Base-by-base conservation (phyloP, 2,329 filamentous ascomycete genomes). In the Fusarium duplospermum region DNA sequence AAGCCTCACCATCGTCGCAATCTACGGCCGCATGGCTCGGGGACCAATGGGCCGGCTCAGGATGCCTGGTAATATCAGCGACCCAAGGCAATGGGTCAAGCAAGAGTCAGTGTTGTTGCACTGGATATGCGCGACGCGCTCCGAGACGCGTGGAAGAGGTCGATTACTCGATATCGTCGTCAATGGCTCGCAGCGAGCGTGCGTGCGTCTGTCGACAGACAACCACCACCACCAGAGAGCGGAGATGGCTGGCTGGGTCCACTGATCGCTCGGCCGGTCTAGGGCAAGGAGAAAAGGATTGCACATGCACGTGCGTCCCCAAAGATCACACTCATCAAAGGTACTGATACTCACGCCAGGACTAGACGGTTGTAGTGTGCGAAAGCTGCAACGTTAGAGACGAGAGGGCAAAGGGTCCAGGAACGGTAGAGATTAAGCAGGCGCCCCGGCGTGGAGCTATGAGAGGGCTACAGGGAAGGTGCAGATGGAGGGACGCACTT, bases 1-100 rank as follows among this genome's bases (percentile, higher is more conserved):
- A 77, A 75, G 73, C 60, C 65, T 75, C 66, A 64, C 56, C 62
- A 75, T 75, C 67, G 74, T 66, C 62, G 71, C 59, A 77, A 77
- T 78, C 69, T 77, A 64, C 58, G 64, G 62, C 68, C 56, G 64
- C 73, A 76, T 70, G 63, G 67, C 57, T 61, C 50, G 35, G 35
- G 45, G 64, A 59, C 76, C 76, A 78, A 78, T 78, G 64, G 69
- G 62, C 57, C 42, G 56, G 40, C 62, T 61, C 59, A 65, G 52
- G 47, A 29, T 62, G 57, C 38, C 31, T 66, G 57, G 35, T 67
- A 67, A 64, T 70, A 62, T 75, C 47, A 54, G 40, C 36, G 58
- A 63, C 67, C 66, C 73, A 71, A 68, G 54, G 66, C 64, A 62
- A 65, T 40, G 62, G 60, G 27, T 38, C n/a, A 33, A 57, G 58